Conservation (phyloP, 371 early-diverging fungal species). For the Syncephalis plumigaleata region DNA sequence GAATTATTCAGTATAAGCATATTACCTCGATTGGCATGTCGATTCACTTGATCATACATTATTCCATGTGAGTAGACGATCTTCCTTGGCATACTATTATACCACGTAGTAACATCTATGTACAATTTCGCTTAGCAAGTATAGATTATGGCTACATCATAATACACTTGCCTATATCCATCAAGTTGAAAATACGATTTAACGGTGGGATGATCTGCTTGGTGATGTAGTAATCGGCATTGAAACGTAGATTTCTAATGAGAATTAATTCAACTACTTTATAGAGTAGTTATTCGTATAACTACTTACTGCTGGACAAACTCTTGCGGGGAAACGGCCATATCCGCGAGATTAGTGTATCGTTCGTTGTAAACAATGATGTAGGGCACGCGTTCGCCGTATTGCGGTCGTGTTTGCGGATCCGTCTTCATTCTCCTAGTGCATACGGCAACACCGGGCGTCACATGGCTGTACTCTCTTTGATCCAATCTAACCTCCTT, state of each 20-base stretch:
- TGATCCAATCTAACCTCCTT: conserved; percentile 63
- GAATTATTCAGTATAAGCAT: no score
- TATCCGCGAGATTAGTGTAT: conserved; percentile 44
- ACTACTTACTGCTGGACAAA: conserved; percentile 30
- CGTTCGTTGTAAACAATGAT: conserved; percentile 56
- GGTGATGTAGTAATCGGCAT: conserved; percentile 66
- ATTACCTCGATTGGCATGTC: no score
- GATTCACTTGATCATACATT: no score
- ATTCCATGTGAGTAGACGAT: no score
- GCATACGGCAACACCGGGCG: conserved; percentile 64
- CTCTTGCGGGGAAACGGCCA: conserved; percentile 45
- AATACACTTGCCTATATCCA: conserved; percentile 42
- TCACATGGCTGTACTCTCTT: conserved; percentile 28
- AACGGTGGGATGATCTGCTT: conserved; percentile 73
- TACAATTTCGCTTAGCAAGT: background rate
- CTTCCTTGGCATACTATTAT: background rate
- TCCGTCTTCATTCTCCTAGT: conserved; percentile 42
- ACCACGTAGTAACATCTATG: background rate
- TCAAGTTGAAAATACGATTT: conserved; percentile 52
- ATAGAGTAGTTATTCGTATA: background rate
- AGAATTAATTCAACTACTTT: background rate
- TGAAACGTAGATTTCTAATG: conserved; percentile 30
- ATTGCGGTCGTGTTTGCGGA: conserved; percentile 54
- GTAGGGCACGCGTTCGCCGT: conserved; percentile 79
- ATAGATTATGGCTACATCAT: background rate